These are phyloP conservation scores for Dunaliella salina DNA, from an alignment of 163 green algal species.

Conservation along the genomic window DNA sequence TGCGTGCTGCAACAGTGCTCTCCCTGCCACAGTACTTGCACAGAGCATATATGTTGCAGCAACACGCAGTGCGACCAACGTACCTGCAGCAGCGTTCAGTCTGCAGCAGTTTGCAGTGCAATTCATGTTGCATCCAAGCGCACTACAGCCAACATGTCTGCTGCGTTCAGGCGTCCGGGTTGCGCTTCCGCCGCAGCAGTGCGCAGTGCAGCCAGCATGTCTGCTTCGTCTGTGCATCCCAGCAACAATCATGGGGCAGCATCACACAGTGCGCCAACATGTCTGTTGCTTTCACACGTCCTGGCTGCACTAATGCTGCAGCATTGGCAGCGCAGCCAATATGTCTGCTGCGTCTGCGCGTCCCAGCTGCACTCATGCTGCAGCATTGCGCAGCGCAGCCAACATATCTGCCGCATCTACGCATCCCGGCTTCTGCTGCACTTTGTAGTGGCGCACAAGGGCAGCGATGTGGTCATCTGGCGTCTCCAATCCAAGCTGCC, in stretches of 20 bases:
- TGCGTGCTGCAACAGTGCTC: too few species aligned
- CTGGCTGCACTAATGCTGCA: neutral
- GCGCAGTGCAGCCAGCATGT: neutral
- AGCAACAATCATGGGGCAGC: neutral
- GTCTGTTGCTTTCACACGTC: too few species aligned
- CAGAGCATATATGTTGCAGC: neutral
- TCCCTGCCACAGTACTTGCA: too few species aligned
- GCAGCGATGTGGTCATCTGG: neutral
- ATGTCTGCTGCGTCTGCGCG: neutral
- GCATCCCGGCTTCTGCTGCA: constrained; percentile 8
- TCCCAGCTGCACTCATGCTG: neutral
- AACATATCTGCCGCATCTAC: constrained; percentile 10
- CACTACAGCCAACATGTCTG: neutral
- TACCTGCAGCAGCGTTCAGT: neutral
- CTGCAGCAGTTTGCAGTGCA: neutral
- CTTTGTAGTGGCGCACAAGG: neutral
- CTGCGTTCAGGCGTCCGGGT: too few species aligned
- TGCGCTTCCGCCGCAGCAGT: neutral
- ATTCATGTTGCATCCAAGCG: too few species aligned
- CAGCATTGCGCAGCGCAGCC: neutral
- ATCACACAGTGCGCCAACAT: neutral
- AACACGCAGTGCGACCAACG: neutral
- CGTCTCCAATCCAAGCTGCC: constrained; percentile 2
- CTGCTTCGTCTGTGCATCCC: neutral
- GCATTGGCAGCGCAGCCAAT: neutral